Evolutionary conservation across 2,329 filamentous ascomycete species (phyloP).

Genomic region (Amylocarpus encephaloides): DNA sequence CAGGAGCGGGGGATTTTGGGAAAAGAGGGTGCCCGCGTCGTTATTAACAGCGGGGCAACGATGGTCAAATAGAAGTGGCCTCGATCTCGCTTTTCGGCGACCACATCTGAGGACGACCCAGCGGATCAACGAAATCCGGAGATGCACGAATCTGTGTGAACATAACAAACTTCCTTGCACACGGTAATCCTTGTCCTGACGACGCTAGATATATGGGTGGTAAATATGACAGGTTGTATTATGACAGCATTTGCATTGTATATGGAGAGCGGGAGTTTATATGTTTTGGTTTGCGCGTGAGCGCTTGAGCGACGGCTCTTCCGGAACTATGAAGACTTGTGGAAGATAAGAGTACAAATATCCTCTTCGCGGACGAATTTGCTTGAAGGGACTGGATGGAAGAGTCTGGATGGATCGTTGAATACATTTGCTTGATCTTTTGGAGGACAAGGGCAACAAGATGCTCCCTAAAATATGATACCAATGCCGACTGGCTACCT

Average conservation of each 20-base stretch:
- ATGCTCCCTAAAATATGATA: no score
- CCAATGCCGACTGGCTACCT: no score
- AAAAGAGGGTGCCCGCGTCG: slow-evolving; percentile 84
- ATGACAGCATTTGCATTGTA: slow-evolving; percentile 7
- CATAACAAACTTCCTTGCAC: neutral
- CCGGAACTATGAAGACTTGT: no score
- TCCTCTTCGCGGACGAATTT: no score
- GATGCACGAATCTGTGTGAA: neutral
- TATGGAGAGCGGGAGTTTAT: slow-evolving; percentile 8
- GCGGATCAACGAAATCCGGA: neutral
- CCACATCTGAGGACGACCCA: neutral
- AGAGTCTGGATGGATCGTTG: no score
- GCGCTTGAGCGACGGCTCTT: no score
- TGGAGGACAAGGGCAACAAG: no score
- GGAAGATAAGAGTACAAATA: no score
- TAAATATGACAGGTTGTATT: slow-evolving; percentile 1
- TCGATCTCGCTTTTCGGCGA: neutral
- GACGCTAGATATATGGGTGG: slow-evolving; percentile 3
- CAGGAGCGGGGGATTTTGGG: slow-evolving; percentile 89
- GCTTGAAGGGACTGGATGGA: no score
- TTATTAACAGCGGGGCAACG: slow-evolving; percentile 51
- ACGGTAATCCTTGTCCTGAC: neutral
- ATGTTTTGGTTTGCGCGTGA: neutral
- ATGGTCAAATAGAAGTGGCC: neutral
- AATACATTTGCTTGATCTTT: no score